A percentile compares a stretch with the other conserved stretches of the same genome.
Evolutionary conservation across 345 rosid genomes (phyloP).

Genomic region (Eucalyptus viminalis): DNA sequence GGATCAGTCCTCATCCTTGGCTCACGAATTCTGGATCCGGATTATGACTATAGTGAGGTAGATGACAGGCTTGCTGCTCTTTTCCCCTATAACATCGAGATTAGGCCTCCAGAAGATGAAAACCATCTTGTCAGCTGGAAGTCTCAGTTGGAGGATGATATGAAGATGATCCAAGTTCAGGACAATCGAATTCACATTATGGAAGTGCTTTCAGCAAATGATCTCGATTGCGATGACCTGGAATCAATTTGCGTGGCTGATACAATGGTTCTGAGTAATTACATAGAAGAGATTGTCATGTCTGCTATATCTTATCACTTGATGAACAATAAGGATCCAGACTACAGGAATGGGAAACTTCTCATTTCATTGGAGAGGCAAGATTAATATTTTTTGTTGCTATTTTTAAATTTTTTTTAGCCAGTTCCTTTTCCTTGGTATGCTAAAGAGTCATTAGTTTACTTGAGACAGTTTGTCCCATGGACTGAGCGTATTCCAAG

Average conservation of each 20-base stretch:
- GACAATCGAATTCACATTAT: constrained; percentile 82
- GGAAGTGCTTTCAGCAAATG: constrained; percentile 86
- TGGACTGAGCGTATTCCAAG: constrained; percentile 76
- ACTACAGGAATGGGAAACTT: constrained; percentile 82
- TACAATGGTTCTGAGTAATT: constrained; percentile 57
- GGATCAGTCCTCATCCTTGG: constrained; percentile 85
- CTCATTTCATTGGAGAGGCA: constrained; percentile 73
- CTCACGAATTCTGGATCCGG: constrained; percentile 48
- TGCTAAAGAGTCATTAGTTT: background rate
- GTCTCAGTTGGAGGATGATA: constrained; percentile 81
- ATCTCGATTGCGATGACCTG: constrained; percentile 82
- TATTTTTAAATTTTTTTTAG: background rate
- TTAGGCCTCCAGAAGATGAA: constrained; percentile 85
- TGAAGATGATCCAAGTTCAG: constrained; percentile 87
- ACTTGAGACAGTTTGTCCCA: constrained; percentile 58
- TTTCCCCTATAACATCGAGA: constrained; percentile 85
- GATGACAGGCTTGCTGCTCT: constrained; percentile 53
- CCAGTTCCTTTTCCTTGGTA: background rate
- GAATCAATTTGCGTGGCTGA: constrained; percentile 59
- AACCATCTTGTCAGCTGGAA: constrained; percentile 82
- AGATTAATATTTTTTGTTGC: background rate
- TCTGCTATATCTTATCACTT: constrained; percentile 88
- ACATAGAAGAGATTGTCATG: constrained; percentile 84
- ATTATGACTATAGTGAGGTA: constrained; percentile 26
- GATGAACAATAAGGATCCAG: constrained; percentile 68